Base-by-base conservation (phyloP, 2,329 filamentous ascomycete species). In the Fusarium falciforme region DNA sequence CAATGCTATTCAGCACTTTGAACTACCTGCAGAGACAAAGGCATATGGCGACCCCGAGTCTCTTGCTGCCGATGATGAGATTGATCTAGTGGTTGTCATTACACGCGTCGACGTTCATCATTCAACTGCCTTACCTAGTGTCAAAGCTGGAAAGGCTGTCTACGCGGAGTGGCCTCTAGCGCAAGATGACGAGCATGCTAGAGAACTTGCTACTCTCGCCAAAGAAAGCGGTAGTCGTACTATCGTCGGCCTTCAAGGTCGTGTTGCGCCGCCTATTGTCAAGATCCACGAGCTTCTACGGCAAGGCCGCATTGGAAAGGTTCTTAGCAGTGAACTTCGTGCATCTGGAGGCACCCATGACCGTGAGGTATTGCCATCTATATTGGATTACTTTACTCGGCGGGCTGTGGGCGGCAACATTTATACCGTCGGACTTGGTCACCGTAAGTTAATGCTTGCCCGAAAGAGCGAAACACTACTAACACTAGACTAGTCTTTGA, bases 81-180 rank as follows among this genome's bases (percentile, higher is more conserved):
- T 91, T 10, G 87, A 91, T 14, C 81, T 91, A 0, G 87, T 92
- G 2, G 86, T 91, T 6, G 86, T 86, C 70, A 83, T 79, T 47
- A 90, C 88, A 0, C 83, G 88, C 5, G 89, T 89, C 1, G 88
- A 90, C 66, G 83, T 83, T 1, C 89, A 92, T 70, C 82, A 85
- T 52, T 66, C 79, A 3, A 85, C 84, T 2, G 81, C 84, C 0
- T 80, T 83, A 12, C 86, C 89, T 0, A 86, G 85, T 17, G 71
- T 90, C 2, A 80, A 81, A 16, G 86, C 87, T 0, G 89, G 89
- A 0, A 90, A 91, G 77, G 75, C 80, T 0, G 83, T 88, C 0
- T 92, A 83, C 66, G 83, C 89, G 0, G 89, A 92, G 80, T 92
- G 89, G 88, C 90, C 89, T 7, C 81, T 91, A 0, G 87, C 87